phyloP scores from a whole-genome alignment of 495 filamentous ascomycete species.

The Oleoguttula mirabilis region DNA sequence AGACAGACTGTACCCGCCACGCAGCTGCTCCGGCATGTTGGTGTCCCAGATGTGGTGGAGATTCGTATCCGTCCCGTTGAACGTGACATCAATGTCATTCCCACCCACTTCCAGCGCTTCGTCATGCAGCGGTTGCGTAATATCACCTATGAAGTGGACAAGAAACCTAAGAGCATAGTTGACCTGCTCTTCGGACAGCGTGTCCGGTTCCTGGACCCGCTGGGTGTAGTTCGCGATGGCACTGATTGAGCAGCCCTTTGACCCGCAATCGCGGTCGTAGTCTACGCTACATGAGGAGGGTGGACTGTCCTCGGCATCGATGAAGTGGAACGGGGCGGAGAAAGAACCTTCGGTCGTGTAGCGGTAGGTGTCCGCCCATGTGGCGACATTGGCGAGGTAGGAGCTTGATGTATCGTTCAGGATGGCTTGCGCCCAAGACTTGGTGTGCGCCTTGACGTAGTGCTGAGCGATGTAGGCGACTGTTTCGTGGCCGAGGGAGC shows the following conservation, averaged over 20 bases:
- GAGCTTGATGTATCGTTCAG: constrained; percentile 29
- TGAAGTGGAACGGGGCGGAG: constrained; percentile 53
- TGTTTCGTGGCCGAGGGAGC: constrained; percentile 28
- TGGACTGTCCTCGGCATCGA: constrained; percentile 56
- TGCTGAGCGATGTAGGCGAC: constrained; percentile 30
- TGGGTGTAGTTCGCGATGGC: constrained; percentile 47
- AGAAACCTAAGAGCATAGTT: constrained; percentile 49
- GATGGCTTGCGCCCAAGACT: constrained; percentile 21
- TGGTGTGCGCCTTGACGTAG: constrained; percentile 21
- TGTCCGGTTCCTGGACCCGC: constrained; percentile 33
- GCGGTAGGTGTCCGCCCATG: constrained; percentile 52
- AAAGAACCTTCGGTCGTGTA: constrained; percentile 48
- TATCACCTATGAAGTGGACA: constrained; percentile 53
- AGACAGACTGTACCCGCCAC: constrained; percentile 38
- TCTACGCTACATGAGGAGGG: constrained; percentile 47
- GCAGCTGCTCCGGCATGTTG: constrained; percentile 45
- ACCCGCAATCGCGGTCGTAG: constrained; percentile 48
- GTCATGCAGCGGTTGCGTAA: constrained; percentile 54
- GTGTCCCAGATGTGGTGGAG: constrained; percentile 48
- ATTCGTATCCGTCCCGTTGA: constrained; percentile 33
- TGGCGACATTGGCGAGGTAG: constrained; percentile 48
- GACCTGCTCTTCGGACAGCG: constrained; percentile 30
- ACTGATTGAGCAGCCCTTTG: constrained; percentile 49
- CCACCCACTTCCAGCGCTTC: constrained; percentile 49
- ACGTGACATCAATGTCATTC: constrained; percentile 47